A percentile compares a stretch with the other conserved stretches of the same genome.
Evolutionary conservation across 352 stramenopile species (phyloP).

Genomic region (Pythium brassicae): DNA sequence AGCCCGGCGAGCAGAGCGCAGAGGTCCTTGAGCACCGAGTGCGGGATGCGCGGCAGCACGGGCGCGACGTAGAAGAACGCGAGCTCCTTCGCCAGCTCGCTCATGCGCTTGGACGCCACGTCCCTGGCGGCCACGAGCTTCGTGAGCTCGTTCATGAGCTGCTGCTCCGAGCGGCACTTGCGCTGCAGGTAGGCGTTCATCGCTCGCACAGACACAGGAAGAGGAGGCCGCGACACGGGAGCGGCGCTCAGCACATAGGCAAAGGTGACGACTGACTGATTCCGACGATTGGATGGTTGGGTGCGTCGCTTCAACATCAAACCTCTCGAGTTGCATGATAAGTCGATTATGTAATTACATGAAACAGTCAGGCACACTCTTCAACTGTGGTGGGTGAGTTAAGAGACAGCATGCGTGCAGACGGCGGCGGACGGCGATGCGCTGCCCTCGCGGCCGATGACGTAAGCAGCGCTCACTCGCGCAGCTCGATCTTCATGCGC

Average conservation of each 20-base stretch:
- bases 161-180: conserved; percentile 76
- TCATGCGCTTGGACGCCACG: conserved; percentile 65
- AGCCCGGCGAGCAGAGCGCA: conserved; percentile 56
- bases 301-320: background rate
- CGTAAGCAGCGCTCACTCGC: conserved; percentile 16
- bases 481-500: conserved; percentile 62
- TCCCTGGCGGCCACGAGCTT: conserved; percentile 59
- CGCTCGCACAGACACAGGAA: too few species aligned
- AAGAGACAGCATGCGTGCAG: too few species aligned
- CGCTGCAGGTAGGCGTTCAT: conserved; percentile 73
- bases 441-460: background rate
- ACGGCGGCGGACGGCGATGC: background rate
- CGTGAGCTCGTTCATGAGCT: conserved; percentile 78
- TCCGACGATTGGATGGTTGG: too few species aligned
- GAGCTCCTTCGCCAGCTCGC: conserved; percentile 62
- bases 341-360: background rate
- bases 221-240: too few species aligned
- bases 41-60: conserved; percentile 33
- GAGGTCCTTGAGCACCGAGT: conserved; percentile 68
- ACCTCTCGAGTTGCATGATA: too few species aligned
- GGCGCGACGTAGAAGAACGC: conserved; percentile 72
- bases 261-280: too few species aligned
- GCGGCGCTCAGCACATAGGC: too few species aligned
- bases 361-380: too few species aligned
- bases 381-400: too few species aligned